These are phyloP conservation scores for Favolaschia claudopus DNA, from an alignment of 768 basidiomycete genomes.

Conservation along the genomic window DNA sequence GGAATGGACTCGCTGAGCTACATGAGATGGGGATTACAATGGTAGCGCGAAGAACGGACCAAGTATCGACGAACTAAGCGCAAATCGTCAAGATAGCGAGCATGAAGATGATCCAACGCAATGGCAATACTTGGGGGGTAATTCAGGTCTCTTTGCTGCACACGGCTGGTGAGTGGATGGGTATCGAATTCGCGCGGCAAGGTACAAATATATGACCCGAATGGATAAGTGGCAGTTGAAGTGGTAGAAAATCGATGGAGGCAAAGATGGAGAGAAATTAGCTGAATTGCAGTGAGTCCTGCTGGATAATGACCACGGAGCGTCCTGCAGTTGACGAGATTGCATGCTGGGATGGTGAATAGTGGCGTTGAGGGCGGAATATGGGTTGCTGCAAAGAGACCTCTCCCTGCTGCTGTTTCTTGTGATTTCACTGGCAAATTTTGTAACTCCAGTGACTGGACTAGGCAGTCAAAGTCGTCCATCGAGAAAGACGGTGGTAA, in stretches of 20 bases:
- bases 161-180: constrained; percentile 72
- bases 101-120: constrained; percentile 51
- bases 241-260: constrained; percentile 47
- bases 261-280: constrained; percentile 82
- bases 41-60: constrained; percentile 47
- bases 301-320: constrained; percentile 66
- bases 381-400: constrained; percentile 14
- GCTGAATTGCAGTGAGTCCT: constrained; percentile 68
- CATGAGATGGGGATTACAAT: neutral
- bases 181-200: constrained; percentile 76
- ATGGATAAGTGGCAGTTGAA: constrained; percentile 61
- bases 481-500: neutral
- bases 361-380: constrained; percentile 62
- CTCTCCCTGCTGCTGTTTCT: neutral
- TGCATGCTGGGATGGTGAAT: constrained; percentile 73
- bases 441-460: neutral
- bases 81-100: constrained; percentile 70
- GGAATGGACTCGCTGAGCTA: constrained; percentile 25
- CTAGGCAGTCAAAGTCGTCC: neutral
- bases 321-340: constrained; percentile 78
- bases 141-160: constrained; percentile 49
- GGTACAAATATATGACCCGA: constrained; percentile 81
- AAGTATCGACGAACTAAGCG: constrained; percentile 53
- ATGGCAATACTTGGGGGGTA: constrained; percentile 52
- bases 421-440: neutral